phyloP scores from a whole-genome alignment of 768 basidiomycete species.

The Cystofilobasidium capitatum region DNA sequence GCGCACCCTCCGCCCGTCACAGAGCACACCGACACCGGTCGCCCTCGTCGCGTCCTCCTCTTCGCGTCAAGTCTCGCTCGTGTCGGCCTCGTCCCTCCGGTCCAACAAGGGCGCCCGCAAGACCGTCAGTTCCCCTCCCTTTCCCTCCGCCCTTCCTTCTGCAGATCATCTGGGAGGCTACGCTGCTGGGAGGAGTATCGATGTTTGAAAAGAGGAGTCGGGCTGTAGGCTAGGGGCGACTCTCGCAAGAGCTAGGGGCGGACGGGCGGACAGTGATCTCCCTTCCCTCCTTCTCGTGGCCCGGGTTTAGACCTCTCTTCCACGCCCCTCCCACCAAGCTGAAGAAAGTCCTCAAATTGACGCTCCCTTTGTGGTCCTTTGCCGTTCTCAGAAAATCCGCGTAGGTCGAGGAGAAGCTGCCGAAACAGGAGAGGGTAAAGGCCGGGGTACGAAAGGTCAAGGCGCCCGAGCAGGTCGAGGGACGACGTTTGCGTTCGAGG shows the following conservation, averaged over 20 bases:
- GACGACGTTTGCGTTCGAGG: conserved; percentile 75
- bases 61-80: background rate
- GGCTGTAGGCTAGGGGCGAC: too few relatives aligned
- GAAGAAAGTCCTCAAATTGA: background rate
- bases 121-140: background rate
- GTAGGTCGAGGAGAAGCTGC: conserved; percentile 89
- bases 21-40: background rate
- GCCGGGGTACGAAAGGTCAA: conserved; percentile 90
- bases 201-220: too few relatives aligned
- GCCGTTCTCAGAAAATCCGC: conserved; percentile 42
- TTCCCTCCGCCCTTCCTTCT: background rate
- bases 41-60: background rate
- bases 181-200: too few relatives aligned
- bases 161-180: background rate
- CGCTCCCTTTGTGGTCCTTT: background rate
- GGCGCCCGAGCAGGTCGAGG: conserved; percentile 84
- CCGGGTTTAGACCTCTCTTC: background rate
- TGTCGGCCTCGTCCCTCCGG: background rate
- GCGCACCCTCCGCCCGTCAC: background rate
- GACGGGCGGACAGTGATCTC: too few relatives aligned
- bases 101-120: conserved; percentile 10
- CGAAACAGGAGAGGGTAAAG: conserved; percentile 81
- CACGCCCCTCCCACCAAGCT: background rate
- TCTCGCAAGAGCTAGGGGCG: too few relatives aligned
- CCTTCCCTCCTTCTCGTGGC: background rate